A percentile compares a stretch with the other conserved stretches of the same genome.
Evolutionary conservation across 768 basidiomycete species (phyloP).

Genomic region (Holtermanniella nyarrowii): DNA sequence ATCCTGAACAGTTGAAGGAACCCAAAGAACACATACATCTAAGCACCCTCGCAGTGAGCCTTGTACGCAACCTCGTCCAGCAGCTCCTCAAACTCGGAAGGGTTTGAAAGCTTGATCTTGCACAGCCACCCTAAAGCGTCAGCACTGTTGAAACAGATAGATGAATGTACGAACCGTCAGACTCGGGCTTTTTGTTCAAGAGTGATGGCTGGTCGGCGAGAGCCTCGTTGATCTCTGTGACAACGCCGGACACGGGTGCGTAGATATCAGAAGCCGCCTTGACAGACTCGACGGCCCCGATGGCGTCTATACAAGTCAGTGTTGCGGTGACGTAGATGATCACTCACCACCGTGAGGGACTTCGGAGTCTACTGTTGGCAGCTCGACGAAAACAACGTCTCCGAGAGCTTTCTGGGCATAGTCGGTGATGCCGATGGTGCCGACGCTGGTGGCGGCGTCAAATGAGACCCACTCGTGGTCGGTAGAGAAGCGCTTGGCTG

Average conservation of each 20-base stretch:
- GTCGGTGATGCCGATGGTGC: constrained; percentile 75
- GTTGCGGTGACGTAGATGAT: neutral
- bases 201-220: constrained; percentile 62
- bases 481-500: constrained; percentile 67
- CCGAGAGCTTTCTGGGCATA: constrained; percentile 86
- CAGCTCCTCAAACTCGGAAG: constrained; percentile 66
- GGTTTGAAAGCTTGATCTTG: constrained; percentile 73
- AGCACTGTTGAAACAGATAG: neutral
- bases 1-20: no score
- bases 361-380: constrained; percentile 56
- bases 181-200: constrained; percentile 78
- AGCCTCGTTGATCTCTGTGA: constrained; percentile 66
- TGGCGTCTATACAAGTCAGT: constrained; percentile 49
- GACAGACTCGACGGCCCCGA: constrained; percentile 90
- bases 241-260: constrained; percentile 78
- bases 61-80: constrained; percentile 69
- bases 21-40: neutral
- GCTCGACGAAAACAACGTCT: constrained; percentile 94
- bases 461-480: constrained; percentile 81
- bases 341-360: constrained; percentile 65
- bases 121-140: constrained; percentile 74
- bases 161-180: constrained; percentile 52
- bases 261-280: constrained; percentile 96
- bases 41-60: constrained; percentile 47
- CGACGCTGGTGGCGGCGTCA: constrained; percentile 66